Evolutionary conservation across 1,139 yeast species (phyloP).

Genomic region (Pichia sp.): DNA sequence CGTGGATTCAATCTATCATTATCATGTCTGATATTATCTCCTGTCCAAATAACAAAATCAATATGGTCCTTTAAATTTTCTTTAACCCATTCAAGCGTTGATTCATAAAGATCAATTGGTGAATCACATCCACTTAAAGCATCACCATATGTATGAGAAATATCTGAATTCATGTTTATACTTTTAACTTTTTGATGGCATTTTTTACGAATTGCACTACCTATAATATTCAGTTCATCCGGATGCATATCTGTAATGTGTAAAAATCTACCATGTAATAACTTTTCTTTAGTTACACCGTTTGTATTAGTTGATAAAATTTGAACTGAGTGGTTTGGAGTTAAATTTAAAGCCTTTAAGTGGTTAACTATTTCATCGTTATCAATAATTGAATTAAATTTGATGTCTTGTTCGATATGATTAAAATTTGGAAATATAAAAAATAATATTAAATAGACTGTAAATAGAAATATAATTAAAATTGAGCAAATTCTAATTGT

Average conservation of each 20-base stretch:
- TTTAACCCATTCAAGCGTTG: constrained; percentile 61
- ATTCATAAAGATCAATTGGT: constrained; percentile 54
- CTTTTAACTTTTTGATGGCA: constrained; percentile 50
- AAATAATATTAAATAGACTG: background rate
- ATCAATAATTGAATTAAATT: constrained; percentile 4
- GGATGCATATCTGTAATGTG: constrained; percentile 86
- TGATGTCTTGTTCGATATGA: background rate
- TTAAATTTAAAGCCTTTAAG: constrained; percentile 29
- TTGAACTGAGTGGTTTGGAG: constrained; percentile 32
- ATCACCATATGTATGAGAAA: constrained; percentile 66
- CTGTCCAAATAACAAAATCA: constrained; percentile 87
- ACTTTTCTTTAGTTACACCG: constrained; percentile 1
- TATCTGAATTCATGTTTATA: constrained; percentile 14
- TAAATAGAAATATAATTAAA: background rate
- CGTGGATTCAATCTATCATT: constrained; percentile 70
- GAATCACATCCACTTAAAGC: constrained; percentile 70
- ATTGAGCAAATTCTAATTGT: background rate
- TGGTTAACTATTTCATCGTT: constrained; percentile 8
- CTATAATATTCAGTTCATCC: constrained; percentile 59
- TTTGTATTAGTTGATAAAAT: constrained; percentile 8
- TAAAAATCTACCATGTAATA: constrained; percentile 62
- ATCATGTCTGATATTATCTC: constrained; percentile 83
- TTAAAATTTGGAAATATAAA: background rate
- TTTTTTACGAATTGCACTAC: constrained; percentile 40
- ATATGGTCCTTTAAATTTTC: constrained; percentile 63